Evolutionary conservation across 164 flowering plant species (phyloP).

Genomic region (Litsea cubeba): DNA sequence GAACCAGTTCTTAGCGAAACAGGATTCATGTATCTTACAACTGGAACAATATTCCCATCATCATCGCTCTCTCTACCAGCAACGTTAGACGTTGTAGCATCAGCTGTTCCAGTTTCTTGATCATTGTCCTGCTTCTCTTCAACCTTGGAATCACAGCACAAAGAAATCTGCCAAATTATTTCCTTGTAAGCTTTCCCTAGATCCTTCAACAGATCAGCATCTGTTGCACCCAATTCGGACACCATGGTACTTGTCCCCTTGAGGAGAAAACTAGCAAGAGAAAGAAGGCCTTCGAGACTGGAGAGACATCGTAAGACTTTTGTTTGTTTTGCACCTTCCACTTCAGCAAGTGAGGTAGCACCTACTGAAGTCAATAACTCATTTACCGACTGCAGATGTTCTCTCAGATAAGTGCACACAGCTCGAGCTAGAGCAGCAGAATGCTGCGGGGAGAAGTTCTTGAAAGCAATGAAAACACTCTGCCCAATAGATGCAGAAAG

Average conservation of each 20-base stretch:
- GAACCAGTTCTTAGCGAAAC: conserved; percentile 50
- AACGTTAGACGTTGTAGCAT: conserved; percentile 36
- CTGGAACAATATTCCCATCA: conserved; percentile 44
- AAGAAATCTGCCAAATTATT: conserved; percentile 75
- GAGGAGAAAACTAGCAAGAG: conserved; percentile 59
- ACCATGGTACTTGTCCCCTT: conserved; percentile 63
- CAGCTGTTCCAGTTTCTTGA: conserved; percentile 46
- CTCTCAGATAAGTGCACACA: conserved; percentile 64
- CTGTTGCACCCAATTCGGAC: conserved; percentile 69
- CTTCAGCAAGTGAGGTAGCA: conserved; percentile 48
- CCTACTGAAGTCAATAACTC: conserved; percentile 45
- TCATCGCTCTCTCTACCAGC: conserved; percentile 73
- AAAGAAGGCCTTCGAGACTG: conserved; percentile 68
- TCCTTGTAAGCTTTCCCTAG: conserved; percentile 67
- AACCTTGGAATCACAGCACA: conserved; percentile 58
- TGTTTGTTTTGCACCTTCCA: conserved; percentile 45
- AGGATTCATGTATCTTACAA: conserved; percentile 61
- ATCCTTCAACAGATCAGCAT: conserved; percentile 82
- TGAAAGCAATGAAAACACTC: conserved; percentile 67
- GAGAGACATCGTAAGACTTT: conserved; percentile 56
- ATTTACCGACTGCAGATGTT: conserved; percentile 54
- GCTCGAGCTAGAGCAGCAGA: conserved; percentile 71
- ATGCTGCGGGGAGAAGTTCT: conserved; percentile 81
- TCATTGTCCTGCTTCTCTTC: conserved; percentile 60
- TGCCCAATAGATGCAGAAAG: conserved; percentile 63